Percentiles rank a stretch among this genome's conserved stretches.
Conservation (phyloP, 2,329 filamentous ascomycete species). For the Colletotrichum sp. region DNA sequence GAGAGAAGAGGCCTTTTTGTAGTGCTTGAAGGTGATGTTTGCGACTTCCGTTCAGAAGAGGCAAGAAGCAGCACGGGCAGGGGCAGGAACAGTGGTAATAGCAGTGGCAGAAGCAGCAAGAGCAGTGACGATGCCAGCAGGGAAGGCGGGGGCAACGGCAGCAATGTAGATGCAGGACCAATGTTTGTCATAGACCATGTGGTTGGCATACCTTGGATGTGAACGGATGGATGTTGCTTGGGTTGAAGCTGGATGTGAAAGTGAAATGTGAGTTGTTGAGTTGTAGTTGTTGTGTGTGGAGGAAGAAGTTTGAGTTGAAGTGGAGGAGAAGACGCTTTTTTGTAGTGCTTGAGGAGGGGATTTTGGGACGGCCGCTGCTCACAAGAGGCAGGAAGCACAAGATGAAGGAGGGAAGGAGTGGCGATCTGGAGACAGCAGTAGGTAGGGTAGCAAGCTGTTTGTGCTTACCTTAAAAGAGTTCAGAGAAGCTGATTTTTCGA, state of each 20-base stretch:
- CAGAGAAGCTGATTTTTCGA: not conserved
- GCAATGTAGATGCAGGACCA: not conserved
- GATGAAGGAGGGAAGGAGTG: not conserved
- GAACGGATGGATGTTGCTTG: not conserved
- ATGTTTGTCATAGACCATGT: not conserved
- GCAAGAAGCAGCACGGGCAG: not conserved
- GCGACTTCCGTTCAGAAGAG: not conserved
- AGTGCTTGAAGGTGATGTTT: not conserved
- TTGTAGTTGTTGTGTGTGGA: not conserved
- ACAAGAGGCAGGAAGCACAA: not conserved
- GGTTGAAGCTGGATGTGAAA: not conserved
- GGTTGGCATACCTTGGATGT: not conserved
- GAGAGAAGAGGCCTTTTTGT: not conserved
- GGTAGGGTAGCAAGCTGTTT: not conserved
- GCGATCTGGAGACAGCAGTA: fast-evolving
- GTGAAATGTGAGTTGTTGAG: not conserved
- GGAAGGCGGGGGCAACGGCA: not conserved
- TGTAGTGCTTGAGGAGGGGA: not conserved
- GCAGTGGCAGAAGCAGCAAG: not conserved
- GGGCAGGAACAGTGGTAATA: not conserved
- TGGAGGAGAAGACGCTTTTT: not conserved
- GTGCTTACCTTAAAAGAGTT: not conserved
- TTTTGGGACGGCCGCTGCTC: not conserved
- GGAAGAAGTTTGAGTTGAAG: not conserved
- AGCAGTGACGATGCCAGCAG: not conserved